Conservation (phyloP, 2,329 filamentous ascomycete genomes). For the Eurotiales sp. region DNA sequence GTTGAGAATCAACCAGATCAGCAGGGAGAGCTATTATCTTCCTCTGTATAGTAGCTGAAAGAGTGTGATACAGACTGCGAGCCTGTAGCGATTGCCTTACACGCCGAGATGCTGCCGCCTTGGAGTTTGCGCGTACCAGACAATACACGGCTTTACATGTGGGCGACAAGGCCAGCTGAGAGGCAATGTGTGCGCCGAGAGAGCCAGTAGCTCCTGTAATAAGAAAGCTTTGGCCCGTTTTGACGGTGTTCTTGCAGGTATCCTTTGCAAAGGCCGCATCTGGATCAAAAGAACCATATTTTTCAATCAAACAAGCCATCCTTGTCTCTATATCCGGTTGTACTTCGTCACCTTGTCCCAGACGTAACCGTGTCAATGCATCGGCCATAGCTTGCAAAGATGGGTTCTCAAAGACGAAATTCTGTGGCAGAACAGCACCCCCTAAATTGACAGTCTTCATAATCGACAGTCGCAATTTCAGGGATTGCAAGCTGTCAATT, state of each 20-base stretch:
- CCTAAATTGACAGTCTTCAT: constrained; percentile 50
- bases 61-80: constrained; percentile 29
- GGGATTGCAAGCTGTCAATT: constrained; percentile 57
- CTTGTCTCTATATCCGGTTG: constrained; percentile 22
- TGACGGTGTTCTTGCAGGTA: constrained; percentile 15
- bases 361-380: constrained; percentile 43
- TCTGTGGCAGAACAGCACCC: constrained; percentile 43
- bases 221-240: constrained; percentile 28
- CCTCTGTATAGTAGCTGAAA: constrained; percentile 16
- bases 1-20: constrained; percentile 41
- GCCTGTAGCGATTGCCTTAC: constrained; percentile 42
- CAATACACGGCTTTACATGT: constrained; percentile 51
- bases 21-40: constrained; percentile 49
- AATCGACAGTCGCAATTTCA: constrained; percentile 53
- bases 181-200: constrained; percentile 57
- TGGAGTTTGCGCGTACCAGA: constrained; percentile 50
- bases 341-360: constrained; percentile 32
- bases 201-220: constrained; percentile 65
- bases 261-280: constrained; percentile 22
- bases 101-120: constrained; percentile 41
- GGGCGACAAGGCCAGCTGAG: constrained; percentile 33
- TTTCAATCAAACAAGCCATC: constrained; percentile 46
- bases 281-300: constrained; percentile 38
- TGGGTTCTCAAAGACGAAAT: constrained; percentile 57
- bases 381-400: constrained; percentile 46